Percentiles rank a stretch among this genome's conserved stretches.
These are phyloP conservation scores for Cercophora scortea DNA, from an alignment of 495 filamentous ascomycete genomes.

Conservation along the genomic window DNA sequence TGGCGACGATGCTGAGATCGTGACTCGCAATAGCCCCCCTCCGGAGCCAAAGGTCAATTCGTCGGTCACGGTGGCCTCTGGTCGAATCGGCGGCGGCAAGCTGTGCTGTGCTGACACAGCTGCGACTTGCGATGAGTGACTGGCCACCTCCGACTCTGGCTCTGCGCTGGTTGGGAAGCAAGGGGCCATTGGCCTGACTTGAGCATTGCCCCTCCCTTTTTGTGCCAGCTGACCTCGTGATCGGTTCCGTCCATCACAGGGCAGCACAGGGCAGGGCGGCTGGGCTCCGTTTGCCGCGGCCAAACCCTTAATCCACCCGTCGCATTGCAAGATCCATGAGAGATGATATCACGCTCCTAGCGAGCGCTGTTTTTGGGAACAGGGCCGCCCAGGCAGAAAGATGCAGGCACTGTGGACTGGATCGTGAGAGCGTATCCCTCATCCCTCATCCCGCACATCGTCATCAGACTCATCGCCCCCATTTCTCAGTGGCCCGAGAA, in stretches of 20 bases:
- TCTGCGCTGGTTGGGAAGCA: conserved; percentile 2
- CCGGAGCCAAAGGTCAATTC: conserved; percentile 14
- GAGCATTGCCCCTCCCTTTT: conserved; percentile 4
- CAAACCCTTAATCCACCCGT: background rate
- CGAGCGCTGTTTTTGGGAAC: background rate
- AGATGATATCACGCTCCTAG: conserved; percentile 9
- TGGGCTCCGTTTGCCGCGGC: conserved; percentile 19
- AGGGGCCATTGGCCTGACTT: conserved; percentile 4
- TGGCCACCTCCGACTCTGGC: conserved; percentile 8
- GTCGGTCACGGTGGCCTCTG: conserved; percentile 12
- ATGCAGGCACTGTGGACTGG: no score
- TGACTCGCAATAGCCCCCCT: background rate
- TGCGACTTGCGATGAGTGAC: conserved; percentile 11
- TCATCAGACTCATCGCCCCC: background rate
- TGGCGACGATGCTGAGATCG: background rate
- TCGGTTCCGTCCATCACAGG: conserved; percentile 9
- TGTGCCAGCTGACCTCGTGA: conserved; percentile 26
- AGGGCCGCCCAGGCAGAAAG: background rate
- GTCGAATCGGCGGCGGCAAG: conserved; percentile 20
- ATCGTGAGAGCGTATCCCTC: no score
- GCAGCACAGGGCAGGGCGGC: background rate
- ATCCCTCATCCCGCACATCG: no score
- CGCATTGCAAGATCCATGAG: background rate
- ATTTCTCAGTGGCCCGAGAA: background rate
- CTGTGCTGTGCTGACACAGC: conserved; percentile 23